Evolutionary conservation across 805 yeast species (phyloP).

Genomic region (Suhomyces xylopsoci): DNA sequence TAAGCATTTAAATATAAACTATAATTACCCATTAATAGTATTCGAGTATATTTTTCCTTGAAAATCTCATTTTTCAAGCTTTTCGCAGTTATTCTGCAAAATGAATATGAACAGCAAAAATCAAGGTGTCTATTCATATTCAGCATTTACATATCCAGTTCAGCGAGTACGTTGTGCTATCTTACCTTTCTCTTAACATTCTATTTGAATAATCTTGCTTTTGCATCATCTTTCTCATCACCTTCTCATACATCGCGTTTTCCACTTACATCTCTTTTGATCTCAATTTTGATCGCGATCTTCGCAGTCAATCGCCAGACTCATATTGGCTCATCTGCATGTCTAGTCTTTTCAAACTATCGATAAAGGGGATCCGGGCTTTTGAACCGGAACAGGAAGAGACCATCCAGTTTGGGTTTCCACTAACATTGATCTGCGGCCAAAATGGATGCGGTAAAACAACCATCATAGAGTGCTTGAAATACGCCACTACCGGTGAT

Average conservation of each 20-base stretch:
- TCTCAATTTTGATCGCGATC: neutral
- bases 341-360: conserved; percentile 42
- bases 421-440: conserved; percentile 91
- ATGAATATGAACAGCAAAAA: too few relatives aligned
- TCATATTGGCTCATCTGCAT: conserved; percentile 12
- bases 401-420: conserved; percentile 83
- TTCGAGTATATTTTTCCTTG: neutral
- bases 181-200: too few relatives aligned
- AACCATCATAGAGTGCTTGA: conserved; percentile 88
- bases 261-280: too few relatives aligned
- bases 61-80: neutral
- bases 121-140: too few relatives aligned
- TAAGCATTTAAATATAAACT: neutral
- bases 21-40: too few relatives aligned
- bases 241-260: neutral
- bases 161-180: too few relatives aligned
- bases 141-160: too few relatives aligned
- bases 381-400: conserved; percentile 84
- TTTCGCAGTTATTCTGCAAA: neutral
- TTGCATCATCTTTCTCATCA: too few relatives aligned
- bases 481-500: conserved; percentile 93
- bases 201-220: too few relatives aligned
- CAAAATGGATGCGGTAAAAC: conserved; percentile 97
- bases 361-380: conserved; percentile 84
- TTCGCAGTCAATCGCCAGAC: neutral